These are phyloP conservation scores for Salvia miltiorrhiza DNA, from an alignment of 257 asterid species.

Conservation along the genomic window DNA sequence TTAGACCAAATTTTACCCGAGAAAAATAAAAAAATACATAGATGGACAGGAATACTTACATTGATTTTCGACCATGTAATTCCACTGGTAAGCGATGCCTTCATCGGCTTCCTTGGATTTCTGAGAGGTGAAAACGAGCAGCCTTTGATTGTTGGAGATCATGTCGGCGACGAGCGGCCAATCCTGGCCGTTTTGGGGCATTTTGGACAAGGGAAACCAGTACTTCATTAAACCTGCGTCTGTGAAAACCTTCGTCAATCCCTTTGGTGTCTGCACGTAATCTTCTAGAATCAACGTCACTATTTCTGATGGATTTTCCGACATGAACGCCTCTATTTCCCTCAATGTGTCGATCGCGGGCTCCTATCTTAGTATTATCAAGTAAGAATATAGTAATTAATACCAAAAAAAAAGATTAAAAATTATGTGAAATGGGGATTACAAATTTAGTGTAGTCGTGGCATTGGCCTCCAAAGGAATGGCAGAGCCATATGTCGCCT, in stretches of 20 bases:
- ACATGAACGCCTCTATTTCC: slow-evolving; percentile 64
- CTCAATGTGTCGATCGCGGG: slow-evolving; percentile 55
- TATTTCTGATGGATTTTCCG: slow-evolving; percentile 70
- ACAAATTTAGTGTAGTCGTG: slow-evolving; percentile 77
- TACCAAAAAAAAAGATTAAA: too few relatives aligned
- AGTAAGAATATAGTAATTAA: neutral
- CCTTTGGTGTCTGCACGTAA: slow-evolving; percentile 63
- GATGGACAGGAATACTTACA: too few relatives aligned
- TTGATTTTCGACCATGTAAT: slow-evolving; percentile 91
- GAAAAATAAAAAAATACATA: too few relatives aligned
- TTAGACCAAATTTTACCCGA: too few relatives aligned
- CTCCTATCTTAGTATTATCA: slow-evolving; percentile 14
- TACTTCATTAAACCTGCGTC: slow-evolving; percentile 70
- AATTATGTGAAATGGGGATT: too few relatives aligned
- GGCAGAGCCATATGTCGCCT: slow-evolving; percentile 82
- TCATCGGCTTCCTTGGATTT: slow-evolving; percentile 60
- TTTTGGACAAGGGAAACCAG: slow-evolving; percentile 69
- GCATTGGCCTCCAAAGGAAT: slow-evolving; percentile 77
- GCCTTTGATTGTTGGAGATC: slow-evolving; percentile 65
- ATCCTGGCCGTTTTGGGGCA: slow-evolving; percentile 66
- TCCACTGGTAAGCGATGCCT: slow-evolving; percentile 91
- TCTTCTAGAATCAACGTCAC: slow-evolving; percentile 84
- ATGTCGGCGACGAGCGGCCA: slow-evolving; percentile 83
- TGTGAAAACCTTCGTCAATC: slow-evolving; percentile 62
- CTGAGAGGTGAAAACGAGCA: slow-evolving; percentile 62